Base-by-base conservation (phyloP, 2,329 filamentous ascomycete genomes). In the Epichloe festucae region DNA sequence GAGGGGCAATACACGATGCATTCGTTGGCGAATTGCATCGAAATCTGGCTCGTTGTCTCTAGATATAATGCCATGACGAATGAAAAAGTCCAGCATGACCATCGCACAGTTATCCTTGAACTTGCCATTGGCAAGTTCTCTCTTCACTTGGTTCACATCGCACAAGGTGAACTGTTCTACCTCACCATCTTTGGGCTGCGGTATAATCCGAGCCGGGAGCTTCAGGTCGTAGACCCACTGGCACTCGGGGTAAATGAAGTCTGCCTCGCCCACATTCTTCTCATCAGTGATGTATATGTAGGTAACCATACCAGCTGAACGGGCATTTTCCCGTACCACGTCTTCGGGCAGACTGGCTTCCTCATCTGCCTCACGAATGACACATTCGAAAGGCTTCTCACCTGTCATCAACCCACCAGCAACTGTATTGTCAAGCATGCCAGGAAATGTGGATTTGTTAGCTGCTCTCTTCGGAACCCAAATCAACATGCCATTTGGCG, bases 391-490 rank as follows among this genome's bases (percentile, higher is more conserved):
- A 0, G 87, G 85, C 21, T 76, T 76, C 65, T 96, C 90, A 14
- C 84, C 85, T 0, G 87, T 87, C 65, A 85, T 82, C 58, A 97
- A 82, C 0, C 70, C 78, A n/a, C 78, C 78, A 0, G 90, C 93
- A 6, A 95, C 93, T 1, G 89, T 89, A 66, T 97, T 98, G 67
- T 98, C 93, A 57, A 98, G 74, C 78, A 96, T 90, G n/a, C 85
- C 78, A 0, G 85, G 84, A 63, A 91, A 98, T 0, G 89, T 96
- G 58, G 87, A 81, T 73, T 97, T 98, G 53, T 73, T 78, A 48
- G 73, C 74, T 12, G 89, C 79, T 10, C 93, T 77, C 45, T 83
- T 78, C 3, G 93, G 87, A 2, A 95, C 79, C 91, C 93, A 97
- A 41, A 98, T 74, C 61, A 81, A 84, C 44, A 95, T 69, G 17